A percentile compares a stretch with the other conserved stretches of the same genome.
Evolutionary conservation across 306 rosid genomes (phyloP).

Genomic region (Begonia loranthoides): DNA sequence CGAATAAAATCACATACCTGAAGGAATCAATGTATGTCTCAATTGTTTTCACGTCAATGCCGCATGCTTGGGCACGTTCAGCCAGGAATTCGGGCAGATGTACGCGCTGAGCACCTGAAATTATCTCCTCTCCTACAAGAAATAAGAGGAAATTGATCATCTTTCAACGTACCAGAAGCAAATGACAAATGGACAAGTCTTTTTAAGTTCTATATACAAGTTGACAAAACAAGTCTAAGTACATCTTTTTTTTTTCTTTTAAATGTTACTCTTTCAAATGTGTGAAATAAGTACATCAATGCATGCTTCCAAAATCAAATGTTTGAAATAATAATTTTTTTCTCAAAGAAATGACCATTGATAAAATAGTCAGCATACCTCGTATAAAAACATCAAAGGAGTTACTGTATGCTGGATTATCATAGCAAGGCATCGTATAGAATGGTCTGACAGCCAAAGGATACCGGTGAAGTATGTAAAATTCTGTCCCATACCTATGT

Average conservation of each 20-base stretch:
- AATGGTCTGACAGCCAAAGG: constrained; percentile 89
- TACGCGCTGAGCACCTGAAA: constrained; percentile 92
- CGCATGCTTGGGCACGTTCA: constrained; percentile 65
- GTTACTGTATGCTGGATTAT: constrained; percentile 62
- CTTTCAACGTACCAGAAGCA: too few species aligned
- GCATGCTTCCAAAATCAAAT: too few species aligned
- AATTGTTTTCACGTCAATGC: constrained; percentile 66
- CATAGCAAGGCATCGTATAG: constrained; percentile 92
- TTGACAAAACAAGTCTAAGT: too few species aligned
- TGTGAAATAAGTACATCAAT: too few species aligned
- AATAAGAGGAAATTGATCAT: too few species aligned
- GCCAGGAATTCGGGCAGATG: constrained; percentile 60
- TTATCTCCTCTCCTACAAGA: constrained; percentile 77
- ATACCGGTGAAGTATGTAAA: constrained; percentile 79
- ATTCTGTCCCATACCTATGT: constrained; percentile 77
- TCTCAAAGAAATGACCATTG: too few species aligned
- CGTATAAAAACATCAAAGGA: constrained; percentile 94
- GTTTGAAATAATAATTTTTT: too few species aligned
- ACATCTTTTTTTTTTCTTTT: too few species aligned
- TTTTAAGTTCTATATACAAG: too few species aligned
- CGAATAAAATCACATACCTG: constrained; percentile 32
- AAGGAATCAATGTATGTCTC: constrained; percentile 74
- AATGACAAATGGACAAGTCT: too few species aligned
- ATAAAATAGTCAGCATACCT: constrained; percentile 28
- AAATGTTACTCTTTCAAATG: too few species aligned